Conservation (phyloP, 192 early-diverging fungal species). For the Chytriomyces sp. region DNA sequence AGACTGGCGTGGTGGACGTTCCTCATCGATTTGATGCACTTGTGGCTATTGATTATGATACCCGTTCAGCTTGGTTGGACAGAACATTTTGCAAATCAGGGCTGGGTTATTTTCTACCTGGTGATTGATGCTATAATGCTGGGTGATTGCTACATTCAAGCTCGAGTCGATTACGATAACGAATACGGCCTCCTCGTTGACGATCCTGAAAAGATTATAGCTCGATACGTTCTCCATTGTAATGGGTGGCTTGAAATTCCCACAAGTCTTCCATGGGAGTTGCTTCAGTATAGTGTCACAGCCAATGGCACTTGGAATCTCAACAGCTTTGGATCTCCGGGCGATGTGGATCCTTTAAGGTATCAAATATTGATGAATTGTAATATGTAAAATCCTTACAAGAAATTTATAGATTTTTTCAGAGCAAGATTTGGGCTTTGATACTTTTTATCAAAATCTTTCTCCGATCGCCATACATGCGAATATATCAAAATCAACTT, state of each 20-base stretch:
- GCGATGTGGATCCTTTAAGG: not conserved
- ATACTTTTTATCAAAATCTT: slow-evolving; percentile 36
- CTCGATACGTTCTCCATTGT: slow-evolving; percentile 18
- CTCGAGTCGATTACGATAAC: slow-evolving; percentile 26
- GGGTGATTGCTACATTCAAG: slow-evolving; percentile 26
- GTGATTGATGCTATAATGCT: slow-evolving; percentile 29
- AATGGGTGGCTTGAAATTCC: slow-evolving; percentile 18
- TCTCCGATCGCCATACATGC: slow-evolving; percentile 15
- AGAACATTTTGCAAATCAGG: slow-evolving; percentile 17
- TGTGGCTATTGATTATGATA: slow-evolving; percentile 20
- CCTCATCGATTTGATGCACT: slow-evolving; percentile 25
- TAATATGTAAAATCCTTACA: not conserved
- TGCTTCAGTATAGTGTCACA: slow-evolving; percentile 7
- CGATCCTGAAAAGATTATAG: slow-evolving; percentile 2
- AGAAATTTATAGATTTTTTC: slow-evolving; percentile 25
- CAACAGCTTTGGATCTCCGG: not conserved
- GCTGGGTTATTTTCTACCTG: slow-evolving; percentile 19
- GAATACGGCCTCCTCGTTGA: slow-evolving; percentile 33
- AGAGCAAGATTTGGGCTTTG: slow-evolving; percentile 33
- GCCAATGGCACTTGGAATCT: not conserved
- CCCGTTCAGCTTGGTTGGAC: slow-evolving; percentile 38
- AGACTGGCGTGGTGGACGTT: slow-evolving; percentile 15
- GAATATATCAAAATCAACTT: slow-evolving; percentile 27
- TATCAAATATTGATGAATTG: not conserved
- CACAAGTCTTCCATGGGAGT: slow-evolving; percentile 30